phyloP scores from a whole-genome alignment of 1,139 yeast species.

The Kodamaea fungicola region DNA sequence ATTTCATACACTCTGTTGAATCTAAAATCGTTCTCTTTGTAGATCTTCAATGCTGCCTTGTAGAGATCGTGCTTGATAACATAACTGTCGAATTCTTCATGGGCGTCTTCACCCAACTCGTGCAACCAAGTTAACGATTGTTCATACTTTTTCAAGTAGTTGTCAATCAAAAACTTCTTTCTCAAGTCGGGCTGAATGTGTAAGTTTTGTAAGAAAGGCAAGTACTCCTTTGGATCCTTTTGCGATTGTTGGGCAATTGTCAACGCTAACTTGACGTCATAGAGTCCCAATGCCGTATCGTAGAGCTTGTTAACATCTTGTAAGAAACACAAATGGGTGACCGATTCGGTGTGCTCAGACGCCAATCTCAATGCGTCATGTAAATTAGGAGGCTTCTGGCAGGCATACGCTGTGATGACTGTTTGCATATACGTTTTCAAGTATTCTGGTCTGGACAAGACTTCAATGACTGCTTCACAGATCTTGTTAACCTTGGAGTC shows the following conservation, averaged over 20 bases:
- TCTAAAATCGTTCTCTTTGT: conserved; percentile 54
- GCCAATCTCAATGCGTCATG: conserved; percentile 68
- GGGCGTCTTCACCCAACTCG: conserved; percentile 45
- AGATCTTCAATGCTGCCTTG: conserved; percentile 61
- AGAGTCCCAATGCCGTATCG: conserved; percentile 74
- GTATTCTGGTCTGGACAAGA: conserved; percentile 52
- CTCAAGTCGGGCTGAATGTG: conserved; percentile 66
- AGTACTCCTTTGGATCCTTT: conserved; percentile 94
- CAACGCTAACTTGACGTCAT: conserved; percentile 77
- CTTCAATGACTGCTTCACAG: conserved; percentile 65
- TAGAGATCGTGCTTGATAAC: conserved; percentile 73
- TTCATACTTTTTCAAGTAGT: conserved; percentile 61
- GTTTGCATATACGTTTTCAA: conserved; percentile 67
- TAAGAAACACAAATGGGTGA: conserved; percentile 83
- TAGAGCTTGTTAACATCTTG: conserved; percentile 86
- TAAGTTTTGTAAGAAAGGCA: conserved; percentile 83
- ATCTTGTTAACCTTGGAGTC: conserved; percentile 71
- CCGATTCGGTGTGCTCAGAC: conserved; percentile 54
- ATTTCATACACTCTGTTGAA: conserved; percentile 52
- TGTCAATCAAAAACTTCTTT: conserved; percentile 75
- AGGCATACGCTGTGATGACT: conserved; percentile 86
- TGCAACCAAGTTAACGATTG: conserved; percentile 69
- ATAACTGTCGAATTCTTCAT: conserved; percentile 64
- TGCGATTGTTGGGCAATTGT: conserved; percentile 93
- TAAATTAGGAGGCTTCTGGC: conserved; percentile 84